Evolutionary conservation across 305 asterid genomes (phyloP).

Genomic region (Nicotiana rustica): DNA sequence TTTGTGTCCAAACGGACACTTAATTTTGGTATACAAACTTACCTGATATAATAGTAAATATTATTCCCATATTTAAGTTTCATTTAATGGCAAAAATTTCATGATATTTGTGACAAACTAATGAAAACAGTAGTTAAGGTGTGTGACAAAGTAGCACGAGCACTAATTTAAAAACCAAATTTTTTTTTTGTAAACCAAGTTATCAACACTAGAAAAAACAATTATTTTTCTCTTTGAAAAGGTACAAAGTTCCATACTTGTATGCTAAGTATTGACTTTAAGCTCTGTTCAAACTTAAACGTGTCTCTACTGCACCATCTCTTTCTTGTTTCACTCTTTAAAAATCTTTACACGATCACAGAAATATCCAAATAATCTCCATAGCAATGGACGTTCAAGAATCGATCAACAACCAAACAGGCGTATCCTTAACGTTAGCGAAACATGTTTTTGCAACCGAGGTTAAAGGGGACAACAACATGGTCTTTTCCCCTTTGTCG

Average conservation of each 20-base stretch:
- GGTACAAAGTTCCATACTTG: slow-evolving; percentile 24
- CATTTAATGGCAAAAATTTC: too few species aligned
- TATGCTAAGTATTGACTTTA: slow-evolving; percentile 3
- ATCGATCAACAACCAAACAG: slow-evolving; percentile 60
- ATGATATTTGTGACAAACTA: too few species aligned
- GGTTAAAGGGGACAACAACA: slow-evolving; percentile 50
- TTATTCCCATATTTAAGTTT: too few species aligned
- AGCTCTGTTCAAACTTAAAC: neutral
- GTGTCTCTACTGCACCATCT: neutral
- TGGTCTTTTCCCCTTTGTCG: slow-evolving; percentile 71
- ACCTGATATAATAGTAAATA: too few species aligned
- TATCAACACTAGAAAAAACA: too few species aligned
- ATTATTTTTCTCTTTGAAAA: neutral
- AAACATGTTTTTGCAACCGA: slow-evolving; percentile 53
- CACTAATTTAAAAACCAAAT: too few species aligned
- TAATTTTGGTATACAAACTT: too few species aligned
- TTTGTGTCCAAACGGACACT: too few species aligned
- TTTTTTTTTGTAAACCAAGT: too few species aligned
- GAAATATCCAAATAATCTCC: neutral
- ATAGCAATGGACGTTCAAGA: slow-evolving; percentile 56
- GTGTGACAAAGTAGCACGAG: too few species aligned
- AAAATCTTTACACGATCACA: neutral
- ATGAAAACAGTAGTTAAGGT: too few species aligned
- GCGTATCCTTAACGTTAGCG: slow-evolving; percentile 56
- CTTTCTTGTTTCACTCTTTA: slow-evolving; percentile 12